These are phyloP conservation scores for Cladosporium sp. DNA, from an alignment of 2,329 filamentous ascomycete species.

Conservation along the genomic window DNA sequence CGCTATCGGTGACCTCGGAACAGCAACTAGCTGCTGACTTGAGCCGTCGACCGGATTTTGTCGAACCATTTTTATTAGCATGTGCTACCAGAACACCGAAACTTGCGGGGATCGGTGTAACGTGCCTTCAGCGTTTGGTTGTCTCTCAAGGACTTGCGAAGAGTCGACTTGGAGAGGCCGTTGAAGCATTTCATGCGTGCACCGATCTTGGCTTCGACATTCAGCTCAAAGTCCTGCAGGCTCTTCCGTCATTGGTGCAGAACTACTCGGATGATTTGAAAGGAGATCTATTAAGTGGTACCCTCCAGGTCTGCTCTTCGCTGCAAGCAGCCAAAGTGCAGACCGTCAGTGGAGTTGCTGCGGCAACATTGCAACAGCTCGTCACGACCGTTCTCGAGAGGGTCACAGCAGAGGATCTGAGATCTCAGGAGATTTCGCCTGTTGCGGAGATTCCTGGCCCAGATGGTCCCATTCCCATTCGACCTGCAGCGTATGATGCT, in stretches of 20 bases:
- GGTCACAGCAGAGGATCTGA: slow-evolving; percentile 78
- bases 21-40: slow-evolving; percentile 76
- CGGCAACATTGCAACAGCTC: slow-evolving; percentile 93
- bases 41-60: slow-evolving; percentile 76
- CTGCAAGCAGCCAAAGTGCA: slow-evolving; percentile 89
- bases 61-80: slow-evolving; percentile 90
- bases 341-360: slow-evolving; percentile 92
- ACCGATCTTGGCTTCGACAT: slow-evolving; percentile 76
- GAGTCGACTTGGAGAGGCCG: slow-evolving; percentile 77
- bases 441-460: slow-evolving; percentile 69
- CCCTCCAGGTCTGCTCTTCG: slow-evolving; percentile 87
- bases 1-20: slow-evolving; percentile 72
- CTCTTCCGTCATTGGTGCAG: slow-evolving; percentile 82
- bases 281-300: slow-evolving; percentile 76
- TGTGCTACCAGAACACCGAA: slow-evolving; percentile 89
- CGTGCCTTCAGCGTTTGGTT: slow-evolving; percentile 86
- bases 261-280: slow-evolving; percentile 83
- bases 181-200: slow-evolving; percentile 85
- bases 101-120: slow-evolving; percentile 82
- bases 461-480: slow-evolving; percentile 66
- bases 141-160: slow-evolving; percentile 78
- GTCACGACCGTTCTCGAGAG: slow-evolving; percentile 93
- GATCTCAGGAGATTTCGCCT: slow-evolving; percentile 49
- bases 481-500: slow-evolving; percentile 79
- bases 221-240: slow-evolving; percentile 93